Evolutionary conservation across 768 basidiomycete genomes (phyloP).

Genomic region (Termitomyces sp.): DNA sequence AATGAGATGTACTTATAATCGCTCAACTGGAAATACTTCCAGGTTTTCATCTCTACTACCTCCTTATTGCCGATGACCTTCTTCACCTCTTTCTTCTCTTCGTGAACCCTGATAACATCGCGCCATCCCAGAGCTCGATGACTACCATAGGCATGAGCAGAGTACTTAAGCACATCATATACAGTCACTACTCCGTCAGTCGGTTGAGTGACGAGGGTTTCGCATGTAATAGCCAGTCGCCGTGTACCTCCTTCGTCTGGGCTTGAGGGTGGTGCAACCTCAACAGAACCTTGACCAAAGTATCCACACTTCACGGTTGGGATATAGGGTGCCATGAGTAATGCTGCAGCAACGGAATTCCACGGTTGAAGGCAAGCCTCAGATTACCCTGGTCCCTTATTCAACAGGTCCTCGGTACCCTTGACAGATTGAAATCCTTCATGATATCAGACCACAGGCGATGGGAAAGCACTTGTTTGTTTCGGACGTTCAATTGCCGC

Average conservation of each 20-base stretch:
- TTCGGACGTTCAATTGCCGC: too few relatives aligned
- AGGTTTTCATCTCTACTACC: conserved; percentile 83
- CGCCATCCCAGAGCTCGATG: conserved; percentile 79
- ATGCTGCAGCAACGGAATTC: background rate
- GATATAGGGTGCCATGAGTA: conserved; percentile 11
- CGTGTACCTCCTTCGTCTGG: conserved; percentile 50
- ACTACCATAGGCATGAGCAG: conserved; percentile 66
- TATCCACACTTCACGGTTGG: conserved; percentile 34
- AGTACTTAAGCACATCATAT: conserved; percentile 71
- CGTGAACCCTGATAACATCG: conserved; percentile 60
- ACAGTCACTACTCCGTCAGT: conserved; percentile 75
- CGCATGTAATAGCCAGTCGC: conserved; percentile 48
- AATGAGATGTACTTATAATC: conserved; percentile 82
- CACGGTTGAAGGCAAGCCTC: background rate
- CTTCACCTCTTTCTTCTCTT: conserved; percentile 87
- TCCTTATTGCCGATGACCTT: conserved; percentile 80
- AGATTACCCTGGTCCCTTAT: background rate
- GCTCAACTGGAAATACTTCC: conserved; percentile 92
- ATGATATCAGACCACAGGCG: background rate
- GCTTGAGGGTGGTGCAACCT: conserved; percentile 35
- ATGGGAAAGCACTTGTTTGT: background rate
- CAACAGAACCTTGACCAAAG: conserved; percentile 61
- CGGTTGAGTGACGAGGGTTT: conserved; percentile 58
- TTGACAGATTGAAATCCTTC: background rate
- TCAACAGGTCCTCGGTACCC: too few relatives aligned